phyloP scores from a whole-genome alignment of 2,329 filamentous ascomycete species.

The Neofusicoccum cordaticola region DNA sequence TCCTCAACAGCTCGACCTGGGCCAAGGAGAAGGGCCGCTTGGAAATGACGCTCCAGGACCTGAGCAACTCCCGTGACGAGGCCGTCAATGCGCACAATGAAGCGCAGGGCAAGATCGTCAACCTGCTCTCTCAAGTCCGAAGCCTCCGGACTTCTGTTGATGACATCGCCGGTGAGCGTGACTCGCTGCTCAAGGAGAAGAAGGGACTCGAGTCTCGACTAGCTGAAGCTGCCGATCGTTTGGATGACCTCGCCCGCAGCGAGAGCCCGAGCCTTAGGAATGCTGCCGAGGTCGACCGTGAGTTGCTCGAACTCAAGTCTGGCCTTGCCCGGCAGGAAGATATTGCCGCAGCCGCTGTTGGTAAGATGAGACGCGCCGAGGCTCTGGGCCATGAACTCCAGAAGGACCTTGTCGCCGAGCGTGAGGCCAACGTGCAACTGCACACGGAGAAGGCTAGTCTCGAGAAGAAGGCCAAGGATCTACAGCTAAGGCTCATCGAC shows the following conservation, averaged over 20 bases:
- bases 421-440: conserved; percentile 75
- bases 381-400: conserved; percentile 84
- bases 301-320: conserved; percentile 85
- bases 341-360: conserved; percentile 83
- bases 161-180: conserved; percentile 80
- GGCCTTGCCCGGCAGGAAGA: conserved; percentile 90
- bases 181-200: conserved; percentile 84
- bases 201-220: conserved; percentile 80
- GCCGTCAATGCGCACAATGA: conserved; percentile 91
- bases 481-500: conserved; percentile 85
- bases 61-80: conserved; percentile 89
- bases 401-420: conserved; percentile 83
- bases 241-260: conserved; percentile 83
- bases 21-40: conserved; percentile 94
- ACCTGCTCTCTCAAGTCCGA: conserved; percentile 84
- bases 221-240: conserved; percentile 79
- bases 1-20: conserved; percentile 96
- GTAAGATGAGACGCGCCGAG: conserved; percentile 95
- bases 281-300: conserved; percentile 82
- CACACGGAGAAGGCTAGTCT: conserved; percentile 87
- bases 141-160: conserved; percentile 80
- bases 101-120: conserved; percentile 88
- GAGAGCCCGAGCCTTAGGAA: conserved; percentile 86
- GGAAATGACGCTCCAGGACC: conserved; percentile 83
- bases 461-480: conserved; percentile 86